Conservation (phyloP, 108 stramenopile genomes). For the Skeletonema costatum region DNA sequence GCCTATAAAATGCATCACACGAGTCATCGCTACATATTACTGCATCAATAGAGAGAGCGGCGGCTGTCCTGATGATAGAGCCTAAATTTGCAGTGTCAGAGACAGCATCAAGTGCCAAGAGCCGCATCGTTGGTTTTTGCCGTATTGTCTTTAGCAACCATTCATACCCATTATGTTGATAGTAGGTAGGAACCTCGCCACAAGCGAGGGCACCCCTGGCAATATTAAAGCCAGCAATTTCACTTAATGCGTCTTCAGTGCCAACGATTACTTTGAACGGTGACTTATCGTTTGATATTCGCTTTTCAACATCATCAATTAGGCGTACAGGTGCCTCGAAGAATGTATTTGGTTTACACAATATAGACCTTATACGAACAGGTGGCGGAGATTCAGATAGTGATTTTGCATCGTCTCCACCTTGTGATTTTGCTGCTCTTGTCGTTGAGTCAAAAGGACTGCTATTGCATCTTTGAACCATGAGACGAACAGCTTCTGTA, state of each 20-base stretch:
- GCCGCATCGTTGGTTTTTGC: conserved; percentile 16
- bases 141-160: conserved; percentile 57
- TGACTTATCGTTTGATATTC: conserved; percentile 4
- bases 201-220: conserved; percentile 74
- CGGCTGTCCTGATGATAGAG: conserved; percentile 72
- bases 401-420: not conserved
- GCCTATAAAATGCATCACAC: conserved; percentile 81
- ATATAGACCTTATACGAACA: conserved; percentile 54
- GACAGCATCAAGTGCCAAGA: conserved; percentile 77
- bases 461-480: conserved; percentile 60
- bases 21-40: conserved; percentile 71
- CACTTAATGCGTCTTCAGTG: conserved; percentile 49
- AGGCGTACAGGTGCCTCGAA: conserved; percentile 44
- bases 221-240: conserved; percentile 69
- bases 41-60: conserved; percentile 74
- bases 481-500: conserved; percentile 69
- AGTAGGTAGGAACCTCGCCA: conserved; percentile 58
- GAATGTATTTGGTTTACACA: conserved; percentile 66
- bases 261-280: conserved; percentile 68
- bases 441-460: not conserved
- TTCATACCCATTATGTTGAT: conserved; percentile 28
- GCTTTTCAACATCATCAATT: conserved; percentile 39
- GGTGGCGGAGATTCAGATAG: conserved; percentile 13
- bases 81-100: conserved; percentile 82
- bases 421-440: not conserved